Base-by-base conservation (phyloP, 371 early-diverging fungal genomes). In the Lichtheimia hyalospora region DNA sequence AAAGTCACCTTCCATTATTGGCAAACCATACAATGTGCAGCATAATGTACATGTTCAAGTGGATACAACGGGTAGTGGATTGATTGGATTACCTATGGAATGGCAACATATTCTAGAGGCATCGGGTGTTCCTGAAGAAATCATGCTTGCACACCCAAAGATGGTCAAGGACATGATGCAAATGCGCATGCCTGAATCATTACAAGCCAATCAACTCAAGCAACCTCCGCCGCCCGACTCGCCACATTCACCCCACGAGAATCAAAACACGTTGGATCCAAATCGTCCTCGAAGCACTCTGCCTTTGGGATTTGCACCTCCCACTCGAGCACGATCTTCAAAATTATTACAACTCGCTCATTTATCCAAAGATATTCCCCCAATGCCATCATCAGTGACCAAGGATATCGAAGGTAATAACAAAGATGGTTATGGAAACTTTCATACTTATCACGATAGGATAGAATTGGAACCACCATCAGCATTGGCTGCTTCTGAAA, bases 31-130 rank as follows among this genome's bases (percentile, higher is more conserved):
- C 62, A 84, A 85, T 61, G 73, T 85, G 16, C 79, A 85, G 28
- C 87, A 87, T 54, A 78, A 82, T 54, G 70, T 85, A 6, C 85
- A 85, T 63, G 85, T 87, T 44, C 76, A 84, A 57, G 70, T 84
- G 46, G 82, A 83, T 43, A 71, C 81, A 57, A 42, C 42, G 24
- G 59, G 60, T 28, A 63, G 71, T 25, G 83, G 73, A 25, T 64
- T 70, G n/a, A 68, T 83, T 71, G 85, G 85, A 3, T 54, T 87
- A 49, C 87, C 87, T 16, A 52, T 62, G 2, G 81, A 84, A 64
- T 85, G 85, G 87, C 79, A 75, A 61, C 69, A 74, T 10, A 77
- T 82, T 10, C 52, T 86, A n/a, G 55, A 81, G 13, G 76, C 77
- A 15, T 81, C 82, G 15, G 84, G 85, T 28, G 49, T 67, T 3